Conservation (phyloP, 495 filamentous ascomycete species). For the Podospora bellae-mahoneyi region DNA sequence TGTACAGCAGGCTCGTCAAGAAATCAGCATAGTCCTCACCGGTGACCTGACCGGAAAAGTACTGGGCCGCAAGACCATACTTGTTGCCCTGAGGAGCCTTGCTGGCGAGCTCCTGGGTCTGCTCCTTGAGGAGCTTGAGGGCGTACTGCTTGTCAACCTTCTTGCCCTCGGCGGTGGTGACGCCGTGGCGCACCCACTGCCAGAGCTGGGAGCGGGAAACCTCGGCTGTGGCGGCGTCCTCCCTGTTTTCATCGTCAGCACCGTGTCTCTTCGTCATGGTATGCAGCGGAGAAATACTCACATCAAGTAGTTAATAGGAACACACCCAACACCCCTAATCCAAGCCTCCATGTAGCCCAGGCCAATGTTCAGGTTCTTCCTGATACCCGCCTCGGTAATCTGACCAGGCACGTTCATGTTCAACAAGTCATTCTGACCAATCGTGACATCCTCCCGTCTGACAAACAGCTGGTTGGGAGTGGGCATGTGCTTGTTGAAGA, state of each 20-base stretch:
- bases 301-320: constrained; percentile 99
- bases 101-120: constrained; percentile 68
- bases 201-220: constrained; percentile 89
- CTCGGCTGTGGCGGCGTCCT: constrained; percentile 96
- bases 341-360: constrained; percentile 98
- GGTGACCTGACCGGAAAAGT: constrained; percentile 89
- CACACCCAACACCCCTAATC: constrained; percentile 90
- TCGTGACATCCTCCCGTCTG: constrained; percentile 83
- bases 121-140: constrained; percentile 81
- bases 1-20: constrained; percentile 86
- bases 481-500: constrained; percentile 99
- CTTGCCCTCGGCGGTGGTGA: constrained; percentile 84
- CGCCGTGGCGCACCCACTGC: constrained; percentile 91
- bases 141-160: constrained; percentile 89
- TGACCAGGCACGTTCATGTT: constrained; percentile 97
- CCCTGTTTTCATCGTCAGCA: constrained; percentile 44
- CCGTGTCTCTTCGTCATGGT: background rate
- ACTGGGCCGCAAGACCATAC: constrained; percentile 83
- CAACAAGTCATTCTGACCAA: constrained; percentile 85
- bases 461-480: constrained; percentile 95
- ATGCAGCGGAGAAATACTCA: constrained; percentile 27
- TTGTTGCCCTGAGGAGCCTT: constrained; percentile 88
- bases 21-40: constrained; percentile 98
- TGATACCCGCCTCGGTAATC: constrained; percentile 93
- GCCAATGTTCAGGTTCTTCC: constrained; percentile 97